phyloP scores from a whole-genome alignment of 1,139 yeast species.

The Ogataea hybrid region DNA sequence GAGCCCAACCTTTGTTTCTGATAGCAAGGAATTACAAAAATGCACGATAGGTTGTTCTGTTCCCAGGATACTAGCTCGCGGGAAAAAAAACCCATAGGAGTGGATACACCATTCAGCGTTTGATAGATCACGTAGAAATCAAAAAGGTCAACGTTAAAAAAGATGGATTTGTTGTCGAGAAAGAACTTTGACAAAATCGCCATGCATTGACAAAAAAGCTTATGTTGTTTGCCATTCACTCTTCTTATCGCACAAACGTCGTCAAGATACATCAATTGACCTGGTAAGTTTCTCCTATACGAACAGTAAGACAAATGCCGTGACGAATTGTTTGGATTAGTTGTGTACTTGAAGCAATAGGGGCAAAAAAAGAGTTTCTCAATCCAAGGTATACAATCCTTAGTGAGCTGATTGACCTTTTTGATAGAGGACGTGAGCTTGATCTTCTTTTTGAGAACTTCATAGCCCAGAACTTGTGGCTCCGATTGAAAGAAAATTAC shows the following conservation, averaged over 20 bases:
- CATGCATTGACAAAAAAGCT: constrained; percentile 74
- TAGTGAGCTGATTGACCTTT: constrained; percentile 14
- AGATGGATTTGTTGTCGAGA: constrained; percentile 85
- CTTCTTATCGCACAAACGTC: constrained; percentile 55
- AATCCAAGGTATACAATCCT: constrained; percentile 44
- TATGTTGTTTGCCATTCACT: constrained; percentile 61
- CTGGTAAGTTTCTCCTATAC: constrained; percentile 48
- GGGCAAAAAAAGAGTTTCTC: constrained; percentile 72
- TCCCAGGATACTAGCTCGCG: constrained; percentile 85
- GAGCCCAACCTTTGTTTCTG: constrained; percentile 80
- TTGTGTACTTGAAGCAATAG: constrained; percentile 78
- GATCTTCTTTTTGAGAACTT: constrained; percentile 19
- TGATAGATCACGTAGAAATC: constrained; percentile 77
- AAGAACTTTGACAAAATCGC: constrained; percentile 85
- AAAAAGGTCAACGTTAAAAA: constrained; percentile 73
- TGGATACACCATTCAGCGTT: constrained; percentile 32
- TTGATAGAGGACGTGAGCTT: constrained; percentile 19
- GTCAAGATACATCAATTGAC: constrained; percentile 67
- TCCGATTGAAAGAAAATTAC: constrained; percentile 54
- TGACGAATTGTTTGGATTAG: constrained; percentile 37
- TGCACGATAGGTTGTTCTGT: constrained; percentile 84
- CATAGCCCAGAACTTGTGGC: constrained; percentile 37
- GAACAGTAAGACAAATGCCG: constrained; percentile 50
- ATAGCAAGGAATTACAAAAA: constrained; percentile 87
- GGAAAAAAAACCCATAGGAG: constrained; percentile 90